Base-by-base conservation (phyloP, 2,329 filamentous ascomycete genomes). In the Pseudogymnoascus verrucosus region DNA sequence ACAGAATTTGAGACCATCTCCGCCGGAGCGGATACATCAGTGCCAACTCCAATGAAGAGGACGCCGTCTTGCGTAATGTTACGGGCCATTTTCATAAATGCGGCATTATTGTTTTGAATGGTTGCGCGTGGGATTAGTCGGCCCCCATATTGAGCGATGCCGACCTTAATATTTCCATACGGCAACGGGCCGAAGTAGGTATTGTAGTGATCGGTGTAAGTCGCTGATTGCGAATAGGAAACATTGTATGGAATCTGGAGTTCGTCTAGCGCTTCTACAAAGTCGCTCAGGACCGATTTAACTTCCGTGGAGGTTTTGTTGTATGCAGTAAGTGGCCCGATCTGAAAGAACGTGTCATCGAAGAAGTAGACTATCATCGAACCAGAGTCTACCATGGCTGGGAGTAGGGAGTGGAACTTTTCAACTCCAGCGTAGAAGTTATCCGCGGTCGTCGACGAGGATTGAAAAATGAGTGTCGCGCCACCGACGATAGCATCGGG, bases 331-430 rank as follows among this genome's bases (percentile, higher is more conserved):
- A 83, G 67, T 3, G 78, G 77, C 2, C 75, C 71, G 47, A 84
- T 78, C 54, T 71, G 66, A 71, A 85, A 84, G 67, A 75, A 76
- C 11, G 72, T 69, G 66, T 78, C 77, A 63, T 76, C 79, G 65
- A 82, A 78, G 66, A 76, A 77, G 71, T 80, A 84, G n/a, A 79
- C 73, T 28, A 76, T 72, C 75, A 79, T 80, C 19, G 76, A 75
- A 8, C 82, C 83, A 1, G 77, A 73, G 65, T 82, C 81, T 14
- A 81, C 76, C 64, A 83, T 77, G 2, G 70, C 71, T 1, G 80
- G 78, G 0, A 84, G 75, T 19, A 68, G 71, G 42, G 67, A 62
- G 42, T 80, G 77, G 67, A 81, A 85, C 11, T 74, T 72, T 1
- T 73, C 72, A 19, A 86, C 74, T 1, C 77, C 79, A 51, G 76